A percentile compares a stretch with the other conserved stretches of the same genome.
These are phyloP conservation scores for Russula ochroleuca DNA, from an alignment of 768 basidiomycete species.

Conservation along the genomic window DNA sequence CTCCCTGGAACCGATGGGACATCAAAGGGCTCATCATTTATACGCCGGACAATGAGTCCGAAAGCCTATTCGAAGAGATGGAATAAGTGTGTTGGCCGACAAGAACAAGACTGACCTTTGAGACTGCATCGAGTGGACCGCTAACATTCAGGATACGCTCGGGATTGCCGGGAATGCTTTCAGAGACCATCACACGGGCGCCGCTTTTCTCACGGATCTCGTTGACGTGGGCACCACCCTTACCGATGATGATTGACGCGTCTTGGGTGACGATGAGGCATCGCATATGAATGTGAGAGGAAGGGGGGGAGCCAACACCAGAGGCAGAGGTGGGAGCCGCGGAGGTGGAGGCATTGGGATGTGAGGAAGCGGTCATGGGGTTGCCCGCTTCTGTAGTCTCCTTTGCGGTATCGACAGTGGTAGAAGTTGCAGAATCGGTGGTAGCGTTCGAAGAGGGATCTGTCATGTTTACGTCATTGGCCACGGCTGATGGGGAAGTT, in stretches of 20 bases:
- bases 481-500: conserved; percentile 36
- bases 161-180: conserved; percentile 98
- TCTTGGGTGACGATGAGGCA: conserved; percentile 99
- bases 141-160: conserved; percentile 97
- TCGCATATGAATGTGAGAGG: conserved; percentile 92
- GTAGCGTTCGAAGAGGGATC: conserved; percentile 38
- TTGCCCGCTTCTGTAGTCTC: conserved; percentile 37
- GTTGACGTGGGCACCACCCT: conserved; percentile 92
- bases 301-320: conserved; percentile 49
- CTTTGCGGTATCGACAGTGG: conserved; percentile 51
- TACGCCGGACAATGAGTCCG: conserved; percentile 95
- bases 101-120: conserved; percentile 61
- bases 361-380: conserved; percentile 32
- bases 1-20: conserved; percentile 96
- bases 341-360: conserved; percentile 44
- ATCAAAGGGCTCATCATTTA: conserved; percentile 99
- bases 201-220: conserved; percentile 98
- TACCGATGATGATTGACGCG: conserved; percentile 98
- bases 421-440: conserved; percentile 49
- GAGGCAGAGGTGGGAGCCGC: conserved; percentile 52
- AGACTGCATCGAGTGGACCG: conserved; percentile 96
- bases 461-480: conserved; percentile 63
- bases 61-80: conserved; percentile 65
- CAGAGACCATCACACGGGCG: conserved; percentile 94
- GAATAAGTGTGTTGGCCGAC: conserved; percentile 11